Evolutionary conservation across 1,139 yeast species (phyloP).

Genomic region (Dujonia santamariae): DNA sequence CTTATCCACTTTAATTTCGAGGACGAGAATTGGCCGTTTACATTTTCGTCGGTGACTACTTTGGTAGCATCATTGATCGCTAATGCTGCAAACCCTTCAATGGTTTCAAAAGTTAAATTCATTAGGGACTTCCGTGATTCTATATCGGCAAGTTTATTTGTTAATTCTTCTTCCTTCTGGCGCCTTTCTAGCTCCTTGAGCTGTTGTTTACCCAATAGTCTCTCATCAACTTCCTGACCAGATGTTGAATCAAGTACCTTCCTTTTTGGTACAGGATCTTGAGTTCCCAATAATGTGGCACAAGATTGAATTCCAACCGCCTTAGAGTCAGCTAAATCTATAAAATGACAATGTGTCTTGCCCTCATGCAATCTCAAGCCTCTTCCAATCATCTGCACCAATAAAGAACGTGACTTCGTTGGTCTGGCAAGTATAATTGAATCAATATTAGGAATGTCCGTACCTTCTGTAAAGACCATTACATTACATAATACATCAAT

Average conservation of each 20-base stretch:
- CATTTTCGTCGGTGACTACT: slow-evolving; percentile 11
- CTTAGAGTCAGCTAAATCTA: slow-evolving; percentile 71
- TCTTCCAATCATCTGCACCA: slow-evolving; percentile 90
- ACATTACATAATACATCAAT: slow-evolving; percentile 82
- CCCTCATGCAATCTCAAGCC: slow-evolving; percentile 67
- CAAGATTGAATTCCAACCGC: slow-evolving; percentile 58
- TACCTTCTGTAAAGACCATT: slow-evolving; percentile 91
- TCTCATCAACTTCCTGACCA: slow-evolving; percentile 8
- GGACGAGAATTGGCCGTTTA: slow-evolving; percentile 14
- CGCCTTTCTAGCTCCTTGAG: slow-evolving; percentile 16
- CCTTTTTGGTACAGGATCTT: neutral
- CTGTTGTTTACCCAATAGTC: slow-evolving; percentile 12
- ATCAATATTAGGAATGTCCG: slow-evolving; percentile 90
- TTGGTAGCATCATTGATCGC: slow-evolving; percentile 14
- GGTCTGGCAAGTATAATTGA: slow-evolving; percentile 79
- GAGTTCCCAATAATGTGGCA: slow-evolving; percentile 52
- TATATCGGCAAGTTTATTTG: slow-evolving; percentile 14
- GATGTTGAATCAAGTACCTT: neutral
- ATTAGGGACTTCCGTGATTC: slow-evolving; percentile 13
- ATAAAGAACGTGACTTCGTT: slow-evolving; percentile 66
- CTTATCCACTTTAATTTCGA: slow-evolving; percentile 26
- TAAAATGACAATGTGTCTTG: slow-evolving; percentile 67
- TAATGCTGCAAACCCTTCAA: slow-evolving; percentile 32
- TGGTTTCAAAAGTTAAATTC: slow-evolving; percentile 22
- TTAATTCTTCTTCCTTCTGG: slow-evolving; percentile 16